These are phyloP conservation scores for Inga leiocalycina DNA, from an alignment of 306 rosid genomes.

Conservation along the genomic window DNA sequence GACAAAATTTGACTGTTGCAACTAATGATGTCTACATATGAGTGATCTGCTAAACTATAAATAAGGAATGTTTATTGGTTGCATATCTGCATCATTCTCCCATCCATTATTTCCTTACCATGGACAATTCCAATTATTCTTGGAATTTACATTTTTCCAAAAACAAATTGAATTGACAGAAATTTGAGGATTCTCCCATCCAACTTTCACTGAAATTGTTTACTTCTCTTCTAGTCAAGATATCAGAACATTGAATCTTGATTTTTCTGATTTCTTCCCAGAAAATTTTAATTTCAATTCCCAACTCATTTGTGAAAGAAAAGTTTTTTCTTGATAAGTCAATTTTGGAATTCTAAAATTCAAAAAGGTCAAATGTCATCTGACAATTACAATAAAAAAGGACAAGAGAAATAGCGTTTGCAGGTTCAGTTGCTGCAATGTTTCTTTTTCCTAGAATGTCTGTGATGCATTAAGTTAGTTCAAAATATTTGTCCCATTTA, in stretches of 20 bases:
- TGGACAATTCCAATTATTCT: background rate
- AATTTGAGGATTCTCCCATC: background rate
- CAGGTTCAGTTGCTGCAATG: background rate
- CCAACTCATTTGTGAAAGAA: background rate
- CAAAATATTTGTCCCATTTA: background rate
- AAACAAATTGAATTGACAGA: background rate
- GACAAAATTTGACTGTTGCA: slow-evolving; percentile 5
- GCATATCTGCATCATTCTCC: background rate
- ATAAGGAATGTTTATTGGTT: background rate
- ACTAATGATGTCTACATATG: background rate
- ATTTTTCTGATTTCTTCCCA: background rate
- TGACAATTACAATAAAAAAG: background rate
- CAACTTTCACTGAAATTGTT: background rate
- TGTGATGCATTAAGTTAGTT: background rate
- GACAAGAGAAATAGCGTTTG: background rate
- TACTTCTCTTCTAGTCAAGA: background rate
- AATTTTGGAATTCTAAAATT: background rate
- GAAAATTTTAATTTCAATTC: background rate
- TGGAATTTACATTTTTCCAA: background rate
- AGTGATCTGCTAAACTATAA: slow-evolving; percentile 7
- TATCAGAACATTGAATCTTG: background rate
- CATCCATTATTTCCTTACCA: background rate
- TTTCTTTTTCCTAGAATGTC: background rate
- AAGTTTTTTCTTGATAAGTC: background rate
- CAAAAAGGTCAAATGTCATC: background rate